Percentiles rank a stretch among this genome's conserved stretches.
phyloP scores from a whole-genome alignment of 176 grass and related monocot genomes.

The Phyllostachys edulis region DNA sequence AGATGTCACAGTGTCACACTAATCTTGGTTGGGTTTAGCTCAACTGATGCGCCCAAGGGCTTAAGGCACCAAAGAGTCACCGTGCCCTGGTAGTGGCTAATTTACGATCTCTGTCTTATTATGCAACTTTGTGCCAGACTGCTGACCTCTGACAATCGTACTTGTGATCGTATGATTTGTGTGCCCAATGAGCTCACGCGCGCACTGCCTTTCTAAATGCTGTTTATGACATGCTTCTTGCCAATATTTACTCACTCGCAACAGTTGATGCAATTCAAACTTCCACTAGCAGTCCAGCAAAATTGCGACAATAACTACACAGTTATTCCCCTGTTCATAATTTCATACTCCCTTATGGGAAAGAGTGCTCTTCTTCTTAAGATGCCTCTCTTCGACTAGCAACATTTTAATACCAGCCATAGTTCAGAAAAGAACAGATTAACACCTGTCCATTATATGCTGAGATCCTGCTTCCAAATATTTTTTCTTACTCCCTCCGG shows the following conservation, averaged over 20 bases:
- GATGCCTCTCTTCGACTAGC: not conserved
- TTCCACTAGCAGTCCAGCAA: not conserved
- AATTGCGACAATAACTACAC: not conserved
- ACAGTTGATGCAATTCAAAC: not conserved
- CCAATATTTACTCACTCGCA: not conserved
- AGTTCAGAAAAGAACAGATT: not conserved
- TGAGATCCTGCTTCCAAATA: not conserved
- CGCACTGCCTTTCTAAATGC: not conserved
- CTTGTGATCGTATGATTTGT: constrained; percentile 16
- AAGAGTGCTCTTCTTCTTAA: not conserved
- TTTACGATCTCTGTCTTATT: constrained; percentile 18
- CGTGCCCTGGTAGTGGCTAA: not conserved
- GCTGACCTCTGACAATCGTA: not conserved
- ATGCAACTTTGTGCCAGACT: not conserved
- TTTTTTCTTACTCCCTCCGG: not conserved
- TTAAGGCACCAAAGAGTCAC: too few species aligned
- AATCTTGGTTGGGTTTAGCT: not conserved
- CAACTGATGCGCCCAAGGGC: not conserved
- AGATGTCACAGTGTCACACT: not conserved
- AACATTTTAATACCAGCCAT: not conserved
- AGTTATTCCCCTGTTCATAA: not conserved
- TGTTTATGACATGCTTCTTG: constrained; percentile 28
- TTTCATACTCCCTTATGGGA: too few species aligned
- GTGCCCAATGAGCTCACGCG: not conserved
- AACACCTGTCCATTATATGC: not conserved